phyloP scores from a whole-genome alignment of 257 asterid species.

The Leonotis leonurus region DNA sequence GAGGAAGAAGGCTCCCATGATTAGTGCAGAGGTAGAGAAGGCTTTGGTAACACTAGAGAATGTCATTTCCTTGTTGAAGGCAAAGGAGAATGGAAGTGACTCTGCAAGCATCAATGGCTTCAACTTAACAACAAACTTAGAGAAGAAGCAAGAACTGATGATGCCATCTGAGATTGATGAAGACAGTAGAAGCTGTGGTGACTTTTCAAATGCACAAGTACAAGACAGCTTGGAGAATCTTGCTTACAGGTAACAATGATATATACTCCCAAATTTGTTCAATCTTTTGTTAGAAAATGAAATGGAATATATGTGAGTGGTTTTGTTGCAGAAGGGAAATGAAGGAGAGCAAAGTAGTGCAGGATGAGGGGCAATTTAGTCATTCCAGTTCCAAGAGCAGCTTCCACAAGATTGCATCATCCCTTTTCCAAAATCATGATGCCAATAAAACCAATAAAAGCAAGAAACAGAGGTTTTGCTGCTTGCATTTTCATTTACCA shows the following conservation, averaged over 20 bases:
- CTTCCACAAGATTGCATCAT: too few species aligned
- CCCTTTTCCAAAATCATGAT: too few species aligned
- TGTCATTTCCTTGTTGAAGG: slow-evolving; percentile 37
- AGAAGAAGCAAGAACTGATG: slow-evolving; percentile 16
- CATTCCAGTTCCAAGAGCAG: slow-evolving; percentile 28
- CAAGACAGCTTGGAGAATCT: slow-evolving; percentile 15
- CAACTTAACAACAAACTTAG: not conserved
- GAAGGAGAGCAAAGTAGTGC: not conserved
- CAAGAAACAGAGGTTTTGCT: slow-evolving; percentile 30
- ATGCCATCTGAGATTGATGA: too few species aligned
- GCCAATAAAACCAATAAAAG: slow-evolving; percentile 23
- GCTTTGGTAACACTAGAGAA: slow-evolving; percentile 56
- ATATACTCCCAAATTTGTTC: not conserved
- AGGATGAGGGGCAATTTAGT: too few species aligned
- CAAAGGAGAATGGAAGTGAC: slow-evolving; percentile 13
- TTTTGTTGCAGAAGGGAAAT: not conserved
- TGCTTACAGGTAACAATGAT: slow-evolving; percentile 38
- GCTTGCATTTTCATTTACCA: slow-evolving; percentile 21
- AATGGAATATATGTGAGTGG: not conserved
- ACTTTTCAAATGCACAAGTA: slow-evolving; percentile 3
- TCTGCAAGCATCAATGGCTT: not conserved
- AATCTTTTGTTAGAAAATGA: not conserved
- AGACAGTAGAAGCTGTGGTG: slow-evolving; percentile 7
- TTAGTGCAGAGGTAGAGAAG: slow-evolving; percentile 29
- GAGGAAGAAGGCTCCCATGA: slow-evolving; percentile 13